A percentile compares a stretch with the other conserved stretches of the same genome.
phyloP scores from a whole-genome alignment of 1,284 basidiomycete species.

The Cutaneotrichosporon sp. region DNA sequence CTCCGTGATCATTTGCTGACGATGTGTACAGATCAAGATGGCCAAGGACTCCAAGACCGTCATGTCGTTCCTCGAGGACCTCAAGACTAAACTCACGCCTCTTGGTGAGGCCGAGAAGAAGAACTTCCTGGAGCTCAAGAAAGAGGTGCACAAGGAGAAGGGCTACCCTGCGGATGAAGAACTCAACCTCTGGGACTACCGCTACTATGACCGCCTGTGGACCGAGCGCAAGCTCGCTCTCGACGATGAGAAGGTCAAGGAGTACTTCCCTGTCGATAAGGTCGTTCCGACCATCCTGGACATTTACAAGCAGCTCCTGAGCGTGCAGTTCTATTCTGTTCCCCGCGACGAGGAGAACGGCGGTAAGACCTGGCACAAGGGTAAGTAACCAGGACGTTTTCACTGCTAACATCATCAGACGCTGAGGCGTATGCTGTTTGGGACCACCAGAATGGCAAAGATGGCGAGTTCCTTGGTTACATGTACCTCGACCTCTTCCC shows the following conservation, averaged over 20 bases:
- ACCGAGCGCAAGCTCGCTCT: constrained; percentile 20
- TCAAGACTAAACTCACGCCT: constrained; percentile 17
- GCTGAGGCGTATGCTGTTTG: constrained; percentile 21
- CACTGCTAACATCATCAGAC: constrained; percentile 1
- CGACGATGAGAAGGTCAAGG: constrained; percentile 24
- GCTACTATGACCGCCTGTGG: constrained; percentile 23
- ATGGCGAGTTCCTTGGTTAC: constrained; percentile 67
- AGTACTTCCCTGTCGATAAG: constrained; percentile 24
- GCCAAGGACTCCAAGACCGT: constrained; percentile 21
- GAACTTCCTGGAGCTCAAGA: constrained; percentile 18
- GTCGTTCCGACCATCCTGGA: constrained; percentile 22
- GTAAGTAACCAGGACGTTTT: not conserved
- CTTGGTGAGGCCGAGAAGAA: constrained; percentile 17
- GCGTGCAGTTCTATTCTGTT: constrained; percentile 19
- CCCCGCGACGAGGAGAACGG: constrained; percentile 11
- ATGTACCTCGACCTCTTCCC: constrained; percentile 81
- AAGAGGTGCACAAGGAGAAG: constrained; percentile 13
- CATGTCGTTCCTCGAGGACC: constrained; percentile 18
- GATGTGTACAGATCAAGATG: constrained; percentile 20
- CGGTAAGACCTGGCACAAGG: constrained; percentile 18
- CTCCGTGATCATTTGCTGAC: not conserved
- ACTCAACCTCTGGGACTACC: constrained; percentile 23
- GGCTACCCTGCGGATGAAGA: constrained; percentile 11
- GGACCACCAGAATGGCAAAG: constrained; percentile 48
- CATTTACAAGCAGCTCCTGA: constrained; percentile 21